Conservation (phyloP, 495 filamentous ascomycete genomes). For the Tuber umbilicatum region DNA sequence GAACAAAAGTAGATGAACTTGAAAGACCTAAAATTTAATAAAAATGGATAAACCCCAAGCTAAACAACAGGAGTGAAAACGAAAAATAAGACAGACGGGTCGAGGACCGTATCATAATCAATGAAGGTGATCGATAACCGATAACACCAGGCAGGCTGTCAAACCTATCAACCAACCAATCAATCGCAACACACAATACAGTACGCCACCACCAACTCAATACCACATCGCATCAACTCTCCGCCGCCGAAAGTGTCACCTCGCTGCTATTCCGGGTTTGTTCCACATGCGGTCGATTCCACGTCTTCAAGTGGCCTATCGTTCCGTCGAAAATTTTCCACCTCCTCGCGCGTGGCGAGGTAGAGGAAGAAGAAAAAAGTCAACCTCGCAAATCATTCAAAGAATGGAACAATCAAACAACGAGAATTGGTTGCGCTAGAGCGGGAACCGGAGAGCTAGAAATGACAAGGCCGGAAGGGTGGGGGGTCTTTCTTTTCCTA, state of each 20-base stretch:
- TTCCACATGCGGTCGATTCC: conserved; percentile 60
- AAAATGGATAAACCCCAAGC: not conserved
- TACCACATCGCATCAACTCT: conserved; percentile 22
- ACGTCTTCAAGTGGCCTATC: conserved; percentile 78
- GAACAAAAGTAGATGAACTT: not conserved
- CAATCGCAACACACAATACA: not conserved
- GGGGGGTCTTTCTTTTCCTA: not conserved
- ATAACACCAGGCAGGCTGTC: not conserved
- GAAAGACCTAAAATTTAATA: not conserved
- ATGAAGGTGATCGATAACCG: not conserved
- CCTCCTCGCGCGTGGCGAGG: conserved; percentile 9
- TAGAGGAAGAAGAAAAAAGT: conserved; percentile 23
- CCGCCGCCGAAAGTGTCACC: conserved; percentile 39
- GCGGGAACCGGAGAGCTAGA: conserved; percentile 22
- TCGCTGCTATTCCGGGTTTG: conserved; percentile 50
- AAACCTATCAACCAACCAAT: not conserved
- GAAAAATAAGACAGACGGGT: not conserved
- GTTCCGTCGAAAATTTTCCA: conserved; percentile 20
- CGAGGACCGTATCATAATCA: not conserved
- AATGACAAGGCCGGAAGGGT: not conserved
- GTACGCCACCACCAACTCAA: not conserved
- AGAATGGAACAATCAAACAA: conserved; percentile 5
- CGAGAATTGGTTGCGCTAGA: conserved; percentile 10
- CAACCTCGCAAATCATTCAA: conserved; percentile 20
- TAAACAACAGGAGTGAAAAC: not conserved